Base-by-base conservation (phyloP, 129 eudicot species). In the Pulicaria dysenterica region DNA sequence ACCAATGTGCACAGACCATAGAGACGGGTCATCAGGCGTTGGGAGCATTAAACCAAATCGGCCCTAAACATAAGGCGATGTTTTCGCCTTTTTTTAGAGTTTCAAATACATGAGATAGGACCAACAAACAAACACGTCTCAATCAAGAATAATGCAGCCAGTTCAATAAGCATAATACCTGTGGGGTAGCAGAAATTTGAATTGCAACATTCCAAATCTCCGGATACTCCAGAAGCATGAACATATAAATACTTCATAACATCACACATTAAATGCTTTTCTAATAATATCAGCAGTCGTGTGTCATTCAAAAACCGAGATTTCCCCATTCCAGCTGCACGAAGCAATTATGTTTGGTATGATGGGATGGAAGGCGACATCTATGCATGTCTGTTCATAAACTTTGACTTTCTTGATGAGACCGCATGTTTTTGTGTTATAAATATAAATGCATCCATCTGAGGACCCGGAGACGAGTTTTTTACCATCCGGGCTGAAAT, bases 321-420 rank as follows among this genome's bases (percentile, higher is more conserved):
- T 74, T 72, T 81, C 78, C 8, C 99, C 99, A 34, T 77, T 88
- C 99, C 99, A 95, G 51, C 96, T 84, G 64, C 97, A 84, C 3
- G 88, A 70, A 81, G 97, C 97, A 44, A 95, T 78, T 15, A 88
- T 87, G 58, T 85, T 77, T 5, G 91, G 80, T 71, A 95, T 64
- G 41, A 79, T 7, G 34, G 96, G 97, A 72, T 95, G 99, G 66
- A 88, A 95, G 0, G 81, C 99, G 19, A 88, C 94, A 83, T 90
- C 99, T 57, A 85, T n/a, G 77, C 96, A 90, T 50, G 94, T 79
- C 67, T 90, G 87, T 72, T 88, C 88, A 64, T 78, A 85, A 5
- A 58, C 85, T 85, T 94, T 90, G 9, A 88, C 49, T 79, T 86
- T 90, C 67, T 81, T 86, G 40, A 86, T 37, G 37, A 88, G 75